Evolutionary conservation across 192 early-diverging fungal genomes (phyloP).

Genomic region (Entomortierella parvispora): DNA sequence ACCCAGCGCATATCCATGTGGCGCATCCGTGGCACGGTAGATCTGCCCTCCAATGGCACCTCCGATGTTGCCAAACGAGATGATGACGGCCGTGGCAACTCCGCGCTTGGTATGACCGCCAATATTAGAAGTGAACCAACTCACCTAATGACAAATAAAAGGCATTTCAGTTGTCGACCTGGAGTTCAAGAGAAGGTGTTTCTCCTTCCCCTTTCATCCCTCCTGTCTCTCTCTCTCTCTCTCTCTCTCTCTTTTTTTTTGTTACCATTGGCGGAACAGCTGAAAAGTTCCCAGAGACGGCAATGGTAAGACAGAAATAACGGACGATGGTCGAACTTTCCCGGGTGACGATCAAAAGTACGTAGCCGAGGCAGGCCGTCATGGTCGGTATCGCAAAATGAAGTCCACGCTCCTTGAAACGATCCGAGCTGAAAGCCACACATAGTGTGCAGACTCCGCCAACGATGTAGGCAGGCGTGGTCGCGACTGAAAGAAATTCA

Average conservation of each 20-base stretch:
- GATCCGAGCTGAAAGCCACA: slow-evolving; percentile 18
- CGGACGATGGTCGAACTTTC: slow-evolving; percentile 20
- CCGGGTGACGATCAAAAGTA: slow-evolving; percentile 45
- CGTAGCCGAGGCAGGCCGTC: slow-evolving; percentile 53
- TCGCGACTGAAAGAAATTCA: too few species aligned
- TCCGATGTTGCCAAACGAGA: slow-evolving; percentile 75
- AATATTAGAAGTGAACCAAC: slow-evolving; percentile 67
- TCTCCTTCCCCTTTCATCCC: slow-evolving; percentile 65
- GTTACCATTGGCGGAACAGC: slow-evolving; percentile 69
- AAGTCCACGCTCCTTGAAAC: slow-evolving; percentile 53
- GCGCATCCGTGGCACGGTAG: slow-evolving; percentile 68
- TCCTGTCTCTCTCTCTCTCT: slow-evolving; percentile 40
- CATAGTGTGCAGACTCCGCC: slow-evolving; percentile 29
- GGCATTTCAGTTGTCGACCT: too few species aligned
- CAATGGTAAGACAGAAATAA: slow-evolving; percentile 47
- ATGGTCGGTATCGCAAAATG: slow-evolving; percentile 42
- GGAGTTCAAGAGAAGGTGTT: not conserved
- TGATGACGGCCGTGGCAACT: slow-evolving; percentile 67
- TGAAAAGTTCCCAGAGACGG: slow-evolving; percentile 52
- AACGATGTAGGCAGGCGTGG: slow-evolving; percentile 56
- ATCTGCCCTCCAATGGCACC: slow-evolving; percentile 77
- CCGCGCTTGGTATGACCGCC: slow-evolving; percentile 79
- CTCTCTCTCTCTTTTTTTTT: slow-evolving; percentile 68
- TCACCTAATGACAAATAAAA: not conserved
- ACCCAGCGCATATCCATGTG: slow-evolving; percentile 57